phyloP scores from a whole-genome alignment of 1,139 yeast genomes.

The Magnusiomyces fungicola region DNA sequence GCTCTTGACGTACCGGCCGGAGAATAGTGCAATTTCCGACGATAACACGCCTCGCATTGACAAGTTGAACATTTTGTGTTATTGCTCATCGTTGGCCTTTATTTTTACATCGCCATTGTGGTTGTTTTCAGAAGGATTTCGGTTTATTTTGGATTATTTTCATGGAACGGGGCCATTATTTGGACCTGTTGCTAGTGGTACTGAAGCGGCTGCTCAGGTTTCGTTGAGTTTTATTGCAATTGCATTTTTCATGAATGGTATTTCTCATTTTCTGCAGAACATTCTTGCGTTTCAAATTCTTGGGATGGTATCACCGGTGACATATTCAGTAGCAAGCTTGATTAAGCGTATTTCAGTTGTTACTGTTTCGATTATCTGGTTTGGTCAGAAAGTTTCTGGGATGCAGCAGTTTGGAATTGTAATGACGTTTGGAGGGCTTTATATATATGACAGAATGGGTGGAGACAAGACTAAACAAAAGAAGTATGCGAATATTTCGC shows the following conservation, averaged over 20 bases:
- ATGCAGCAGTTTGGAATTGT: slow-evolving; percentile 63
- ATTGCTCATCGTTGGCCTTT: slow-evolving; percentile 80
- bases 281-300: slow-evolving; percentile 82
- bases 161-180: slow-evolving; percentile 16
- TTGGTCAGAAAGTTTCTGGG: slow-evolving; percentile 45
- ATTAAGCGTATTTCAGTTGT: slow-evolving; percentile 83
- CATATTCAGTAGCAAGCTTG: slow-evolving; percentile 85
- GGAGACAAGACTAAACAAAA: slow-evolving; percentile 23
- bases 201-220: neutral
- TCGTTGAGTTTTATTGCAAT: slow-evolving; percentile 16
- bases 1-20: slow-evolving; percentile 45
- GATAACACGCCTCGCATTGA: slow-evolving; percentile 39
- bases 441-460: slow-evolving; percentile 73
- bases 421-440: slow-evolving; percentile 56
- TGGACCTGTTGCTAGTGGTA: neutral
- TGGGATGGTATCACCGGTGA: slow-evolving; percentile 79
- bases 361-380: slow-evolving; percentile 70
- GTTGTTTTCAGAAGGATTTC: slow-evolving; percentile 52
- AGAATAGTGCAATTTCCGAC: slow-evolving; percentile 28
- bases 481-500: slow-evolving; percentile 6
- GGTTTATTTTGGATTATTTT: slow-evolving; percentile 20
- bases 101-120: slow-evolving; percentile 71
- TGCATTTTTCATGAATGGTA: slow-evolving; percentile 44
- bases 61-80: slow-evolving; percentile 73
- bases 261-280: slow-evolving; percentile 78